A percentile compares a stretch with the other conserved stretches of the same genome.
These are phyloP conservation scores for Rhizopogon salebrosus DNA, from an alignment of 768 basidiomycete genomes.

Conservation along the genomic window DNA sequence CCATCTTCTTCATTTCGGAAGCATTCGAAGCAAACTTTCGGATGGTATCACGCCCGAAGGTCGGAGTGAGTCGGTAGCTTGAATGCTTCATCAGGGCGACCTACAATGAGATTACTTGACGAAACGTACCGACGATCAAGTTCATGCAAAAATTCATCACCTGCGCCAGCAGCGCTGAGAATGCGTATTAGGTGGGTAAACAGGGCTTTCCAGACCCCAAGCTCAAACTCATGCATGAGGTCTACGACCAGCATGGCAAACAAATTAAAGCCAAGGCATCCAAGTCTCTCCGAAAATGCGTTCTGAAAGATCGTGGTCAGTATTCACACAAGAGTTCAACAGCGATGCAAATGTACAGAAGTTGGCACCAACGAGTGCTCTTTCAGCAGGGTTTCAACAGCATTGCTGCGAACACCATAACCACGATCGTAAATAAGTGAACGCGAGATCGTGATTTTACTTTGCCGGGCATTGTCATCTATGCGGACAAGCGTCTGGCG, in stretches of 20 bases:
- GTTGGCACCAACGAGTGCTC: constrained; percentile 16
- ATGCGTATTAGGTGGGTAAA: constrained; percentile 24
- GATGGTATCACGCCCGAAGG: constrained; percentile 21
- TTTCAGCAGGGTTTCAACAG: constrained; percentile 10
- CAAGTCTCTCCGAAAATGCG: constrained; percentile 18
- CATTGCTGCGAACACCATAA: not conserved
- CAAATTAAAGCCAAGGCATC: constrained; percentile 13
- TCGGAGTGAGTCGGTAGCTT: constrained; percentile 18
- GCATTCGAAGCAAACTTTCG: constrained; percentile 17
- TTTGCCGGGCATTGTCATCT: not conserved
- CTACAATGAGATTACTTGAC: not conserved
- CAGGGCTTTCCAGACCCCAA: constrained; percentile 26
- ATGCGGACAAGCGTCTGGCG: not conserved
- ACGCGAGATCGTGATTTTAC: not conserved
- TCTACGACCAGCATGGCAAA: constrained; percentile 21
- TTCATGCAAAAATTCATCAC: constrained; percentile 7
- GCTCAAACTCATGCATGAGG: constrained; percentile 27
- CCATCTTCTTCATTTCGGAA: constrained; percentile 15
- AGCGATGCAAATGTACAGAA: not conserved
- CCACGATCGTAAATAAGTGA: constrained; percentile 11
- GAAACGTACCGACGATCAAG: constrained; percentile 6
- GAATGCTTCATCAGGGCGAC: not conserved
- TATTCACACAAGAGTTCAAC: not conserved
- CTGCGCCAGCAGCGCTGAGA: constrained; percentile 5
- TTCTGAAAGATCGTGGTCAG: constrained; percentile 15